These are phyloP conservation scores for Suillus sp. DNA, from an alignment of 768 basidiomycete genomes.

Conservation along the genomic window DNA sequence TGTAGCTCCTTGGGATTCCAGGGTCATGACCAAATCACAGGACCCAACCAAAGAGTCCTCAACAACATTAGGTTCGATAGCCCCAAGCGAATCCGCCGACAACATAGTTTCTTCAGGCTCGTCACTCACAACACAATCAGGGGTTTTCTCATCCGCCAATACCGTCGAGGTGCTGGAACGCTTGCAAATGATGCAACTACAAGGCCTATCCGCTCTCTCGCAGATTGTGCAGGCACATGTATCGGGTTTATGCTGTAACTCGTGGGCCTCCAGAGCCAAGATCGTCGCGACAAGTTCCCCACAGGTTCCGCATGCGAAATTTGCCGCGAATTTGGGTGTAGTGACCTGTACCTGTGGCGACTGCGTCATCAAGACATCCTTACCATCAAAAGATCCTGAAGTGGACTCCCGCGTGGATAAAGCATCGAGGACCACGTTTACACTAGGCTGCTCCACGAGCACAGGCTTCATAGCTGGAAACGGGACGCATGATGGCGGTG, in stretches of 20 bases:
- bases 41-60: not conserved
- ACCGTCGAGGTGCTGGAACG: not conserved
- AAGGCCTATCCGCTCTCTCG: conserved; percentile 9
- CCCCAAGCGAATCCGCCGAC: not conserved
- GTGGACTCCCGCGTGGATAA: not conserved
- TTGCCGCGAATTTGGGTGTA: not conserved
- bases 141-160: not conserved
- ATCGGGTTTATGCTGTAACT: not conserved
- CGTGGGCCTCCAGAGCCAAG: conserved; percentile 1
- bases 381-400: not conserved
- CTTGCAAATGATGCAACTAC: conserved; percentile 13
- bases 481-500: not conserved
- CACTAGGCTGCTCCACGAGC: not conserved
- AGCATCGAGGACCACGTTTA: not conserved
- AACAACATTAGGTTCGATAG: not conserved
- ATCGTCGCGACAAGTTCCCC: not conserved
- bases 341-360: not conserved
- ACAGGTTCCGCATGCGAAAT: conserved; percentile 6
- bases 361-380: not conserved
- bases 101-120: not conserved
- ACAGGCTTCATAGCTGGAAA: not conserved
- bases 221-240: not conserved
- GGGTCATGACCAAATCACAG: not conserved
- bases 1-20: not conserved
- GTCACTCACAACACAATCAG: not conserved